phyloP scores from a whole-genome alignment of 2,329 filamentous ascomycete species.

The Thelonectria discophora region DNA sequence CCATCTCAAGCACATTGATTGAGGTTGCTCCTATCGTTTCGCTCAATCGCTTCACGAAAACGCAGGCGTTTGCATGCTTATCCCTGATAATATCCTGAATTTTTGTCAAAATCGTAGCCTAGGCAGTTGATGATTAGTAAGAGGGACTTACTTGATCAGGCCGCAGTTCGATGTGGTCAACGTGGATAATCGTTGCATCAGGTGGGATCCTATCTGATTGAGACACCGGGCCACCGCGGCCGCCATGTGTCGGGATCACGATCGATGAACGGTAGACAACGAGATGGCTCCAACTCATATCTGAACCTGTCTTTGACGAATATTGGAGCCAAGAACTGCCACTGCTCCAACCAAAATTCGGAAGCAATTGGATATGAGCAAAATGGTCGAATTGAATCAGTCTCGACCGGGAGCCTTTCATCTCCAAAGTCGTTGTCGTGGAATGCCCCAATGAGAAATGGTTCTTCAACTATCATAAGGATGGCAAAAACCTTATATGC shows the following conservation, averaged over 20 bases:
- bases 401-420: too few species aligned
- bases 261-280: constrained; percentile 5
- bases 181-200: constrained; percentile 10
- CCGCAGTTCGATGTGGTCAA: constrained; percentile 4
- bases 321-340: constrained; percentile 10
- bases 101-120: neutral
- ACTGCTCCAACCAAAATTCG: neutral
- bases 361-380: too few species aligned
- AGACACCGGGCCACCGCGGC: too few species aligned
- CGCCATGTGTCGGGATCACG: too few species aligned
- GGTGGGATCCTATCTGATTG: too few species aligned
- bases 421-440: too few species aligned
- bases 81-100: neutral
- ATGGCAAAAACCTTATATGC: too few species aligned
- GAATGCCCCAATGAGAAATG: too few species aligned
- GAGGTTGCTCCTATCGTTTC: neutral
- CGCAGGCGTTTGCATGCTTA: neutral
- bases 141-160: neutral
- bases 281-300: neutral
- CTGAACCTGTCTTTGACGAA: constrained; percentile 2
- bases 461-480: too few species aligned
- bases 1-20: constrained; percentile 8
- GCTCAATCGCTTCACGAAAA: constrained; percentile 12
- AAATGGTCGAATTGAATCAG: too few species aligned
- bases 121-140: neutral